These are phyloP conservation scores for Tulasnella sp. DNA, from an alignment of 768 basidiomycete species.

Conservation along the genomic window DNA sequence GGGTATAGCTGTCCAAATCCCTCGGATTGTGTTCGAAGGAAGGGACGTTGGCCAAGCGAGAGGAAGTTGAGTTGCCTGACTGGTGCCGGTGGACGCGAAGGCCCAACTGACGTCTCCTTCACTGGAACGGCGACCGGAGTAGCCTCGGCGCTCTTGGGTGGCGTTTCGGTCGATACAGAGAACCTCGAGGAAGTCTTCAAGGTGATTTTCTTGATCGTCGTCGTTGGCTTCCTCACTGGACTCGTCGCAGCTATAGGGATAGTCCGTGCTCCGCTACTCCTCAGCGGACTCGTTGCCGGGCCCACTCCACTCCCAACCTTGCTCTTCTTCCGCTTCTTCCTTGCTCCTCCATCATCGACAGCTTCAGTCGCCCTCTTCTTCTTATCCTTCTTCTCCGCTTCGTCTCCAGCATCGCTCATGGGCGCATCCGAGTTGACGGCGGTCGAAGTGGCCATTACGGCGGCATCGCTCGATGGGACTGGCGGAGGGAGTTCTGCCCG, in stretches of 20 bases:
- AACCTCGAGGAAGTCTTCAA: not conserved
- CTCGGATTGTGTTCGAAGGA: not conserved
- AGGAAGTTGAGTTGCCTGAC: slow-evolving; percentile 21
- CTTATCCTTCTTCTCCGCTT: slow-evolving; percentile 15
- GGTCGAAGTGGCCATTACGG: not conserved
- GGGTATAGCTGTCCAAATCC: not conserved
- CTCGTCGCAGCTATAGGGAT: slow-evolving; percentile 16
- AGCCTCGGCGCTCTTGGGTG: not conserved
- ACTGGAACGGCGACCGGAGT: not conserved
- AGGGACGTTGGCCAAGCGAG: not conserved
- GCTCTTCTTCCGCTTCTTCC: slow-evolving; percentile 19
- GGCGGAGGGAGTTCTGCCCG: slow-evolving; percentile 17
- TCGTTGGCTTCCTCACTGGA: slow-evolving; percentile 16
- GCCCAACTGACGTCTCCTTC: not conserved
- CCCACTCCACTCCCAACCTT: not conserved
- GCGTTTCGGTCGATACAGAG: not conserved
- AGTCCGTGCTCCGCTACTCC: not conserved
- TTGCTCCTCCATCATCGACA: not conserved
- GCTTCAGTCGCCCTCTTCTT: slow-evolving; percentile 16
- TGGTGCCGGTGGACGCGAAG: not conserved
- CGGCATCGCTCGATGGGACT: slow-evolving; percentile 5
- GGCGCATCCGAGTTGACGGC: not conserved
- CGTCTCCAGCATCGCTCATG: not conserved
- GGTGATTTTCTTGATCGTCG: slow-evolving; percentile 19
- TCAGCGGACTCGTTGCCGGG: not conserved